A percentile compares a stretch with the other conserved stretches of the same genome.
These are phyloP conservation scores for Crucihimalaya himalaica DNA, from an alignment of 345 rosid genomes.

Conservation along the genomic window DNA sequence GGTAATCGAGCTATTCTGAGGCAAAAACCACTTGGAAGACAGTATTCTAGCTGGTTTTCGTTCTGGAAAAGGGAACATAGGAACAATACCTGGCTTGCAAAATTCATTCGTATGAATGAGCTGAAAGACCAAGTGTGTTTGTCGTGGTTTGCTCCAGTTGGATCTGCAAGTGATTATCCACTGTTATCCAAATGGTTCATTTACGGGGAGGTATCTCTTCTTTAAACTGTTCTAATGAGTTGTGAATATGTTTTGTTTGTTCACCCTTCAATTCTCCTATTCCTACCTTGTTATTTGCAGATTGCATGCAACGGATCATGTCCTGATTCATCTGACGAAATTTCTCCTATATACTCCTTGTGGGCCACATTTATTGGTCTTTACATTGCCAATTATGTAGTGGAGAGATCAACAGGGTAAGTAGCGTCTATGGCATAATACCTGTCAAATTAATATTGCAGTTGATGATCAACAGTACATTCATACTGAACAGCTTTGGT, in stretches of 20 bases:
- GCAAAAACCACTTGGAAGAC: constrained; percentile 55
- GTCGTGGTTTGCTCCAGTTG: constrained; percentile 99
- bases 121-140: constrained; percentile 93
- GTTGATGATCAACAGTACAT: not conserved
- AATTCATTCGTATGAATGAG: constrained; percentile 76
- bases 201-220: constrained; percentile 79
- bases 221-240: constrained; percentile 1
- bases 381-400: constrained; percentile 97
- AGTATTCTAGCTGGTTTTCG: constrained; percentile 65
- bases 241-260: constrained; percentile 4
- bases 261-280: not conserved
- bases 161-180: constrained; percentile 98
- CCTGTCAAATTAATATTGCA: constrained; percentile 3
- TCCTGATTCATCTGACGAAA: constrained; percentile 81
- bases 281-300: constrained; percentile 40
- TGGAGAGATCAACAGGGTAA: constrained; percentile 98
- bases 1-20: constrained; percentile 85
- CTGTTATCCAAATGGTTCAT: constrained; percentile 97
- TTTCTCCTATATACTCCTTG: constrained; percentile 95
- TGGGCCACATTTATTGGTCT: constrained; percentile 99
- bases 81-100: constrained; percentile 70
- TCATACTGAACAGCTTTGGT: constrained; percentile 7
- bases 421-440: constrained; percentile 34
- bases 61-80: constrained; percentile 67
- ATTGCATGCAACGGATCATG: constrained; percentile 66